Evolutionary conservation across 176 grass and related monocot genomes (phyloP).

Genomic region (Eleusine coracana): DNA sequence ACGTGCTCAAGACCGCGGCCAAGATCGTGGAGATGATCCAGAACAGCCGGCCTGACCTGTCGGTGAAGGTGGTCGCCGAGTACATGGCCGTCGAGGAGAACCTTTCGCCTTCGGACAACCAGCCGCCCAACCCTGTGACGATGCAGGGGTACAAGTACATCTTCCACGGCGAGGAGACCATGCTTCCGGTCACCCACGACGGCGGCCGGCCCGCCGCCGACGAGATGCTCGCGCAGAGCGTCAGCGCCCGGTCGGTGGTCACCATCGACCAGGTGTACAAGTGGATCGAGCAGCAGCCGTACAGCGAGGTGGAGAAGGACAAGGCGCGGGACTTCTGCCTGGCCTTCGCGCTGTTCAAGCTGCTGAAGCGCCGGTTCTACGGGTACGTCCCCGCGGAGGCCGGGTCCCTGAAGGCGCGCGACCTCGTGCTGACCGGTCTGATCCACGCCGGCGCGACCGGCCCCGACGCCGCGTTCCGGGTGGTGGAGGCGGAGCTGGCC

Average conservation of each 20-base stretch:
- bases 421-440: slow-evolving; percentile 43
- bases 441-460: slow-evolving; percentile 38
- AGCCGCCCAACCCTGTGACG: not conserved
- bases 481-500: slow-evolving; percentile 47
- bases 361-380: slow-evolving; percentile 55
- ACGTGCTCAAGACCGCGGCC: slow-evolving; percentile 50
- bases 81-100: slow-evolving; percentile 58
- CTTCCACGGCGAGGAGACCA: slow-evolving; percentile 58
- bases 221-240: not conserved
- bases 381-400: slow-evolving; percentile 50
- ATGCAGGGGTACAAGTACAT: slow-evolving; percentile 60
- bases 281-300: slow-evolving; percentile 44
- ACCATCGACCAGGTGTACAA: slow-evolving; percentile 44
- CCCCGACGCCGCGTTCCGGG: slow-evolving; percentile 40
- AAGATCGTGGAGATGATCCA: slow-evolving; percentile 55
- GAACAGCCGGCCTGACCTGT: slow-evolving; percentile 47
- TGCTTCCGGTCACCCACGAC: slow-evolving; percentile 20
- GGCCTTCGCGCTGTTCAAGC: slow-evolving; percentile 58
- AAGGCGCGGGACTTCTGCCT: slow-evolving; percentile 56
- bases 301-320: slow-evolving; percentile 56
- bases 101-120: not conserved
- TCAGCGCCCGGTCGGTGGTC: slow-evolving; percentile 23
- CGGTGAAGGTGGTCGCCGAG: slow-evolving; percentile 51
- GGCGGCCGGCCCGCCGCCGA: not conserved
- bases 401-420: slow-evolving; percentile 23